phyloP scores from a whole-genome alignment of 2,329 filamentous ascomycete species.

The Ceratocystis diversiconidia region DNA sequence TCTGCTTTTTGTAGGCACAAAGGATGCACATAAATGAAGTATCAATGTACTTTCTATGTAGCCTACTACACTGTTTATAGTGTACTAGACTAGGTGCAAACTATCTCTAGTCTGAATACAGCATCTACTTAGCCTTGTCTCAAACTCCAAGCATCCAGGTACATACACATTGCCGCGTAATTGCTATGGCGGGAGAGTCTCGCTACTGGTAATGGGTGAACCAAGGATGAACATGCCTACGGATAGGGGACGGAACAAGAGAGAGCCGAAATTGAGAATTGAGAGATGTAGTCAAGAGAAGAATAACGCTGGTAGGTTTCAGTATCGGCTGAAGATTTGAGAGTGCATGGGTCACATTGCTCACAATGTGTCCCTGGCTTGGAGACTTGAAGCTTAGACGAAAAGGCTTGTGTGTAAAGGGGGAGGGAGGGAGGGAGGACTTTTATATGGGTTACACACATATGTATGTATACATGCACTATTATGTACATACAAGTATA shows the following conservation, averaged over 20 bases:
- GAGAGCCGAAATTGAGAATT: neutral
- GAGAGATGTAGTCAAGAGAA: neutral
- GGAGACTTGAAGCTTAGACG: neutral
- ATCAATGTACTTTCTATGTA: no score
- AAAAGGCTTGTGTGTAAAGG: neutral
- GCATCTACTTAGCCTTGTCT: no score
- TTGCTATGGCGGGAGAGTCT: no score
- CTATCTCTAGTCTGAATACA: no score
- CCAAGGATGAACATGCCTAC: neutral
- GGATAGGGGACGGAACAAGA: neutral
- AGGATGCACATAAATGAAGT: no score
- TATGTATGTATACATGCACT: neutral
- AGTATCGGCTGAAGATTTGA: neutral
- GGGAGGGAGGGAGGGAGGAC: neutral
- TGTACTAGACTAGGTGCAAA: no score
- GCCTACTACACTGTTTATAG: no score
- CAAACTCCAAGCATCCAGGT: no score
- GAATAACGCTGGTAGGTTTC: neutral
- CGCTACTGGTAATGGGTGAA: no score
- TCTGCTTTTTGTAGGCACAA: no score
- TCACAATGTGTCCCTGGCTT: neutral
- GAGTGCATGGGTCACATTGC: neutral
- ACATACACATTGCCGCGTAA: no score
- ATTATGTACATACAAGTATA: neutral
- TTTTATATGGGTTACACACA: neutral